phyloP scores from a whole-genome alignment of 192 early-diverging fungal species.

The Backusella circina region DNA sequence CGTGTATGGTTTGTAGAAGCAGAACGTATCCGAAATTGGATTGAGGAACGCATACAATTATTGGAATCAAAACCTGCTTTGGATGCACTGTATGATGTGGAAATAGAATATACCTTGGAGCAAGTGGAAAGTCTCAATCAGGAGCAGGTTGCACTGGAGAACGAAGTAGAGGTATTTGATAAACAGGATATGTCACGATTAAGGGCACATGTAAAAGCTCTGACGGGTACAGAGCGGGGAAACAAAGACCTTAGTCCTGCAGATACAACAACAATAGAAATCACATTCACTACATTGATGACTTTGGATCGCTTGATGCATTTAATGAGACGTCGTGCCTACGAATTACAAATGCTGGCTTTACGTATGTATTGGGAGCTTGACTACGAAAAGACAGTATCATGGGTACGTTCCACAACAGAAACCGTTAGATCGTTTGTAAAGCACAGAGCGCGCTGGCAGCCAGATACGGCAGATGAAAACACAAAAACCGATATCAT shows the following conservation, averaged over 20 bases:
- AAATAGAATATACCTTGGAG: conserved; percentile 12
- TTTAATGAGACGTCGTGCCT: conserved; percentile 22
- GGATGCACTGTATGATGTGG: conserved; percentile 23
- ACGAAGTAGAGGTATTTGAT: conserved; percentile 37
- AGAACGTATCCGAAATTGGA: conserved; percentile 39
- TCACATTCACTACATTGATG: conserved; percentile 39
- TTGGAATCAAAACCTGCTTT: conserved; percentile 17
- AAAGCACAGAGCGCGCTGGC: conserved; percentile 17
- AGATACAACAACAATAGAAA: conserved; percentile 45
- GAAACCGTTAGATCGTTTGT: conserved; percentile 25
- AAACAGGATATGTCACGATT: conserved; percentile 41
- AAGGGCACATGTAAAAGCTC: conserved; percentile 39
- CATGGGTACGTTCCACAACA: conserved; percentile 14
- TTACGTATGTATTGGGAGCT: conserved; percentile 38
- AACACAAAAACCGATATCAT: conserved; percentile 14
- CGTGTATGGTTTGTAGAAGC: conserved; percentile 46
- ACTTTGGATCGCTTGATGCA: conserved; percentile 36
- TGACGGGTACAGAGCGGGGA: conserved; percentile 24
- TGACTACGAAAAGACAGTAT: conserved; percentile 25
- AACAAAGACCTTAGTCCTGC: conserved; percentile 36
- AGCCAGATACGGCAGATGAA: neutral
- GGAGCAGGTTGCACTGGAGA: conserved; percentile 30
- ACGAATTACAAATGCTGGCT: conserved; percentile 33
- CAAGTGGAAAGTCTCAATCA: conserved; percentile 29
- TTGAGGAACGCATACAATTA: conserved; percentile 29